phyloP scores from a whole-genome alignment of 1,139 yeast species.

The Arxiozyma slooffiae region DNA sequence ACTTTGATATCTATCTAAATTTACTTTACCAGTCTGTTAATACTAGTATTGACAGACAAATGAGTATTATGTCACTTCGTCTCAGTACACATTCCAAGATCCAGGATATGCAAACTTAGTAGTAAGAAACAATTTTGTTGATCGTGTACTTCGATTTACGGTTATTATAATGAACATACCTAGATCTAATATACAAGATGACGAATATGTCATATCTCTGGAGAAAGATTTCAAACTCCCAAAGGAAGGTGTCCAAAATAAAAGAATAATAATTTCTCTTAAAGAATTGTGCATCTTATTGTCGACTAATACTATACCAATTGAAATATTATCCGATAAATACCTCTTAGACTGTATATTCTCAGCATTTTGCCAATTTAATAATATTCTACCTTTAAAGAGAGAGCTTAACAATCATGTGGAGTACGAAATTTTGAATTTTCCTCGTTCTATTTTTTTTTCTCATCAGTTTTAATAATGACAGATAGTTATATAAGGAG shows the following conservation, averaged over 20 bases:
- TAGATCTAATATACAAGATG: constrained; percentile 50
- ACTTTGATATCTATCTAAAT: constrained; percentile 72
- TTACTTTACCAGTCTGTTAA: constrained; percentile 58
- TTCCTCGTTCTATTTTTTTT: constrained; percentile 65
- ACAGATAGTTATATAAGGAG: constrained; percentile 40
- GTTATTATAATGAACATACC: constrained; percentile 53
- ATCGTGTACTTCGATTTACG: constrained; percentile 23
- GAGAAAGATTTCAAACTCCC: constrained; percentile 39
- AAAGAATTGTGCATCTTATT: constrained; percentile 75
- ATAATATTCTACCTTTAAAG: constrained; percentile 66
- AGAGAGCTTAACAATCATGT: constrained; percentile 78
- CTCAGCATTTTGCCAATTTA: constrained; percentile 60
- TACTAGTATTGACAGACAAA: constrained; percentile 75
- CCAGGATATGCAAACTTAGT: constrained; percentile 69
- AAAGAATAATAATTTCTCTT: constrained; percentile 78
- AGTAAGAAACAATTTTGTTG: constrained; percentile 46
- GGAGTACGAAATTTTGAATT: constrained; percentile 86
- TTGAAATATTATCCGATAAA: constrained; percentile 34
- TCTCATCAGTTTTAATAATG: constrained; percentile 52
- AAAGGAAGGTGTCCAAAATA: constrained; percentile 52
- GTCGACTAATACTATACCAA: constrained; percentile 54
- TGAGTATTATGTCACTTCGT: constrained; percentile 63
- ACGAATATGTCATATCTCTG: constrained; percentile 49
- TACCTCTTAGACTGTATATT: constrained; percentile 38
- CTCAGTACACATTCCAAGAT: constrained; percentile 82